Evolutionary conservation across 208 protist species (phyloP).

Genomic region (Novymonas esmeraldas): DNA sequence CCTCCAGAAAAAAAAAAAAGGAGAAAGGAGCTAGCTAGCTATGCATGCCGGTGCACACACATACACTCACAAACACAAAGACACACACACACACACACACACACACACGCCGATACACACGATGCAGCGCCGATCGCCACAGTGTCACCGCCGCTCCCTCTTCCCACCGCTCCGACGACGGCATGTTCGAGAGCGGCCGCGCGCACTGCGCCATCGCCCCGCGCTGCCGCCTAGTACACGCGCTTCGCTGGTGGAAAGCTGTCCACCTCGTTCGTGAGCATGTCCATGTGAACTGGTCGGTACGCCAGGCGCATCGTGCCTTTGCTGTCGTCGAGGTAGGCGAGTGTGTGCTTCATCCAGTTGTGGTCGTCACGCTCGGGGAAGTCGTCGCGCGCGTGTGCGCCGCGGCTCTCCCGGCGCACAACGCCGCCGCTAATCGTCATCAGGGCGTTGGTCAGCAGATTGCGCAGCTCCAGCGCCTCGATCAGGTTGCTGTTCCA

Average conservation of each 20-base stretch:
- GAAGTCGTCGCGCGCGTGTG: conserved; percentile 98
- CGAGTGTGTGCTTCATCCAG: conserved; percentile 99
- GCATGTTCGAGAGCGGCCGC: not conserved
- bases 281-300: conserved; percentile 93
- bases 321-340: conserved; percentile 92
- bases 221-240: conserved; percentile 78
- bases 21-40: too few species aligned
- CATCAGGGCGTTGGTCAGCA: conserved; percentile 95
- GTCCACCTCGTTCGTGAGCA: conserved; percentile 92
- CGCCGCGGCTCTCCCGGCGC: conserved; percentile 97
- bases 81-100: not conserved
- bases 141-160: too few species aligned
- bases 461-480: conserved; percentile 98
- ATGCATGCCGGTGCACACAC: too few species aligned
- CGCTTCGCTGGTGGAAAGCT: conserved; percentile 87
- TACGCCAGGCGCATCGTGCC: conserved; percentile 94
- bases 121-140: too few species aligned
- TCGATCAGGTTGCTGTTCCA: conserved; percentile 99
- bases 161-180: too few species aligned
- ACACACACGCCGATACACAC: not conserved
- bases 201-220: not conserved
- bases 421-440: conserved; percentile 95
- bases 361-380: conserved; percentile 96
- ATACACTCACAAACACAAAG: not conserved
- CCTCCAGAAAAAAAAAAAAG: too few species aligned